Evolutionary conservation across 169 alveolate genomes (phyloP).

Genomic region (Fabrea salina): DNA sequence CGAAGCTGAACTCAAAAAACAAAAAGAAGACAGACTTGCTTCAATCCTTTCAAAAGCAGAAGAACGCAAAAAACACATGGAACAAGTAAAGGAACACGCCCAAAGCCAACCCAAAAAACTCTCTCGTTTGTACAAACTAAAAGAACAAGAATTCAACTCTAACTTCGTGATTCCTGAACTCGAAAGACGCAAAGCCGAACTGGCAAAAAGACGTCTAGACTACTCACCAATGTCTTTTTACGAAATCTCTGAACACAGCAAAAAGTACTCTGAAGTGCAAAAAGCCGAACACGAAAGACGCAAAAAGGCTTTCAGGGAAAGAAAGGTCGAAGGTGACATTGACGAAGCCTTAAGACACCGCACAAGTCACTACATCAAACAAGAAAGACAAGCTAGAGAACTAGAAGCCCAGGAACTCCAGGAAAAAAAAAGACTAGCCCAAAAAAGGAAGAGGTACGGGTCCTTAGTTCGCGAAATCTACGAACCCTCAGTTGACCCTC

Average conservation of each 20-base stretch:
- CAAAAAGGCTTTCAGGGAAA: not conserved
- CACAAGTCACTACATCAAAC: no score
- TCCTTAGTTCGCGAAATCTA: constrained; percentile 14
- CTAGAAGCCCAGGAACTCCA: not conserved
- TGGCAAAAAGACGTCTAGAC: not conserved
- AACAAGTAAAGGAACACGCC: not conserved
- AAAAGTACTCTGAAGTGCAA: not conserved
- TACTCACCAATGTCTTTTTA: not conserved
- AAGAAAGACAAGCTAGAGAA: not conserved
- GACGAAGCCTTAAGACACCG: no score
- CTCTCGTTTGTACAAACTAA: not conserved
- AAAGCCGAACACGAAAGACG: not conserved
- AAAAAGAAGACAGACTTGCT: no score
- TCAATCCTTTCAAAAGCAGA: no score
- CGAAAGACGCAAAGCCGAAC: constrained; percentile 24
- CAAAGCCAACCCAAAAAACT: not conserved
- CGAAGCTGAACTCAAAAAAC: no score
- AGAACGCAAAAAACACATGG: not conserved
- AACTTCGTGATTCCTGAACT: constrained; percentile 24
- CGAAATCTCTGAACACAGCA: not conserved
- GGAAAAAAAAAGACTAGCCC: not conserved
- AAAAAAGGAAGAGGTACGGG: constrained; percentile 9
- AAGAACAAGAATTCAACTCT: not conserved
- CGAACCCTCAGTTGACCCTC: constrained; percentile 4
- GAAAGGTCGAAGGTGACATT: not conserved